Evolutionary conservation across 83 land plant species (phyloP), one percentile per base, ranked within the genome.

Genomic region (Picea abies): DNA sequence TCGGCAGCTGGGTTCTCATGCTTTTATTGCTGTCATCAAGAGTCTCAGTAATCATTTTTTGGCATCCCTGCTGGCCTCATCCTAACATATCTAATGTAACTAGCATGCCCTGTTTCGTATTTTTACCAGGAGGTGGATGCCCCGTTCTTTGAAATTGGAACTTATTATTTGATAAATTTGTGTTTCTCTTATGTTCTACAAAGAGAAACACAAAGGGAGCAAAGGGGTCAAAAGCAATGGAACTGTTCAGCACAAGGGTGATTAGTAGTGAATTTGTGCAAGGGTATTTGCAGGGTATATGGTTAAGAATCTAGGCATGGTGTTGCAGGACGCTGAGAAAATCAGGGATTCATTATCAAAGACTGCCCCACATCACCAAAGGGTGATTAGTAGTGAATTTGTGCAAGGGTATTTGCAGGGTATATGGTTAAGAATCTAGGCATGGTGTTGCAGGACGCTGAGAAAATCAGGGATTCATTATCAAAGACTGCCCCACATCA

Each of bases 361-460:
- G 22, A 85, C 85, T 60, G 93, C 90, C 0, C n/a, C n/a, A n/a
- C n/a, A n/a, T n/a, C n/a, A n/a, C n/a, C n/a, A n/a, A 64, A 83
- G 92, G 87, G 84, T 93, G 76, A 41, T 90, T 16, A 52, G 81
- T 79, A 84, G 94, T 73, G 94, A 95, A 62, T 93, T 90, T 60
- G 58, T 44, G 79, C 87, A 91, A 0, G 96, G 97, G 1, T 90
- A 85, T 89, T 85, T 79, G 91, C 84, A 20, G 90, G 92, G 86
- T 88, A 94, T 80, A 84, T 93, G 87, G 91, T 93, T 62, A 94
- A 94, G 92, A 95, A 94, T 61, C 83, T 94, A 84, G 97, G 97
- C 11, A 88, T 93, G 84, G 93, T 85, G 12, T 78, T 93, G 79
- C 71, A 85, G 64, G 86, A 29, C 14, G 86, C 71, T 5, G 82